phyloP scores from a whole-genome alignment of 768 basidiomycete genomes.

The Leccinum longicurvipes region DNA sequence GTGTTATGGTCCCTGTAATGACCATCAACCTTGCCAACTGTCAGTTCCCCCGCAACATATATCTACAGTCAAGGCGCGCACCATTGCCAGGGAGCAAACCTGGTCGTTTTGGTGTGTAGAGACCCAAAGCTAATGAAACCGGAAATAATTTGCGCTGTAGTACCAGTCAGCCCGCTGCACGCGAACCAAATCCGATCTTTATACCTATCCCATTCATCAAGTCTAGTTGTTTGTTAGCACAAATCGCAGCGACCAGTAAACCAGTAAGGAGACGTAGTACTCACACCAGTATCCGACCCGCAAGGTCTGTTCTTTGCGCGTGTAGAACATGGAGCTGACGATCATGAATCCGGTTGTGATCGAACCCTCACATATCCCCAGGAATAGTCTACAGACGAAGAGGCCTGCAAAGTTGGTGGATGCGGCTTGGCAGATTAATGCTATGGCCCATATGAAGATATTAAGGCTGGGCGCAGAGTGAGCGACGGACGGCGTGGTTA shows the following conservation, averaged over 20 bases:
- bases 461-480: slow-evolving; percentile 45
- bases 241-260: not conserved
- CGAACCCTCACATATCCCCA: slow-evolving; percentile 70
- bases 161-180: slow-evolving; percentile 5
- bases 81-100: too few relatives aligned
- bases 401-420: slow-evolving; percentile 69
- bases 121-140: too few relatives aligned
- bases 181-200: not conserved
- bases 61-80: slow-evolving; percentile 13
- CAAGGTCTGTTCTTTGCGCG: too few relatives aligned
- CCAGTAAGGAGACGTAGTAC: slow-evolving; percentile 37
- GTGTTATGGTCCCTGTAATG: slow-evolving; percentile 60
- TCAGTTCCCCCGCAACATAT: not conserved
- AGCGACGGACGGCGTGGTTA: not conserved
- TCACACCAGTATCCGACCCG: too few relatives aligned
- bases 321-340: slow-evolving; percentile 77
- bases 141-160: too few relatives aligned
- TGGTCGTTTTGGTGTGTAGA: too few relatives aligned
- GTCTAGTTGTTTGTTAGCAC: slow-evolving; percentile 37
- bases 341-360: slow-evolving; percentile 78
- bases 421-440: slow-evolving; percentile 61
- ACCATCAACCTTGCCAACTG: slow-evolving; percentile 57
- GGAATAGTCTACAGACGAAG: slow-evolving; percentile 59
- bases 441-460: slow-evolving; percentile 63
- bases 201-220: slow-evolving; percentile 72